Evolutionary conservation across 2,329 filamentous ascomycete species (phyloP), one percentile per base, ranked within the genome.

Genomic region (Fusarium avenaceum): DNA sequence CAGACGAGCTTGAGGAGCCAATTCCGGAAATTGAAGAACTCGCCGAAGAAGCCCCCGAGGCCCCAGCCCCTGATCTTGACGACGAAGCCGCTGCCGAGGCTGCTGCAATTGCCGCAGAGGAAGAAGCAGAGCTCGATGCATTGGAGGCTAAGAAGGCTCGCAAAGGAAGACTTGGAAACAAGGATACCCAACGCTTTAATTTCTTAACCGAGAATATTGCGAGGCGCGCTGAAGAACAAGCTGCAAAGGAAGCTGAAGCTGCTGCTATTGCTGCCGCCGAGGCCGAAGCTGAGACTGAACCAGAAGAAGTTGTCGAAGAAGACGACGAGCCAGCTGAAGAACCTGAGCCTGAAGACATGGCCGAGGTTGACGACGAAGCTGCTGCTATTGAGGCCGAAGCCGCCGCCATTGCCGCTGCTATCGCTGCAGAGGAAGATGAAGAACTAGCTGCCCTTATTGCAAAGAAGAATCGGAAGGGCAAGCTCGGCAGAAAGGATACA

Each of bases 121-220:
- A 82, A 66, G 74, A 82, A 60, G 74, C 75, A 13, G 79, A 84
- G 58, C 74, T 83, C 14, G 79, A 75, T 15, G 72, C 75, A 6
- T 75, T 84, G 6, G 82, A 81, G 43, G 77, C 79, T 24, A 87
- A 86, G 72, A 86, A 84, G 69, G 78, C 79, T 2, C 84, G 82
- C 67, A 87, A 84, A 72, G 76, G 77, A 55, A 85, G 78, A 61
- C 69, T 84, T 14, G 74, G 71, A 3, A 85, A 81, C 65, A 83
- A 79, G 57, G 83, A 84, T 32, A 76, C 84, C 49, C 82, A 85
- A 60, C 83, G 81, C 60, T 76, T 80, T 26, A 76, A 80, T 33
- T 68, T 71, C 9, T 71, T 84, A 8, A 78, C 75, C 11, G 76
- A 76, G 38, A 79, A 75, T 32, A 74, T 77, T 26, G 73, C 72